phyloP scores from a whole-genome alignment of 1,139 yeast genomes.

The Scheffersomyces cryptocercus region DNA sequence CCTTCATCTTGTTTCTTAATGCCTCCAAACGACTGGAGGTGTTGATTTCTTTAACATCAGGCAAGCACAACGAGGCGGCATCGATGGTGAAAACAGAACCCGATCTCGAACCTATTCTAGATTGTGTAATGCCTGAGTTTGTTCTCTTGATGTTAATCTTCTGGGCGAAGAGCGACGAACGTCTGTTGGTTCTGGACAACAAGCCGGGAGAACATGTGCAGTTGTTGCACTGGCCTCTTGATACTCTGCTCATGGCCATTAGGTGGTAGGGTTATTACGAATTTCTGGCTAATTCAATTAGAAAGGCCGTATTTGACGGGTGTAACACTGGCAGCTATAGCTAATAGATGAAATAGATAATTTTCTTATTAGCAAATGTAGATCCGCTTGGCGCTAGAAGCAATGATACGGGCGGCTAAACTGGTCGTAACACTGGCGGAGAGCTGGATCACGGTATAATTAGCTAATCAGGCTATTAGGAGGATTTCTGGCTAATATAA shows the following conservation, averaged over 20 bases:
- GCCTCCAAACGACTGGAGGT: slow-evolving; percentile 60
- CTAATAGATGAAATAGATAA: no score
- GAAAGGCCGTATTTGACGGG: no score
- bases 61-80: slow-evolving; percentile 45
- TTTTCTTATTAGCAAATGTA: no score
- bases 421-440: no score
- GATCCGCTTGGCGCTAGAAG: no score
- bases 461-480: no score
- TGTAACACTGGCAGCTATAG: no score
- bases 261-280: no score
- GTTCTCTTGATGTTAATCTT: slow-evolving; percentile 44
- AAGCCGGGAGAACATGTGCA: slow-evolving; percentile 85
- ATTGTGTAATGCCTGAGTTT: slow-evolving; percentile 19
- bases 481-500: no score
- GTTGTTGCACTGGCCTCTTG: slow-evolving; percentile 59
- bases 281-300: no score
- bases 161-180: slow-evolving; percentile 53
- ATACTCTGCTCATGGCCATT: slow-evolving; percentile 23
- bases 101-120: slow-evolving; percentile 37
- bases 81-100: slow-evolving; percentile 53
- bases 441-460: no score
- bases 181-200: slow-evolving; percentile 61
- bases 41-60: slow-evolving; percentile 47
- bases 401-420: no score
- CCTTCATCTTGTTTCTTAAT: slow-evolving; percentile 67